Conservation (phyloP, 2,329 filamentous ascomycete genomes). For the Penicillium sp. region DNA sequence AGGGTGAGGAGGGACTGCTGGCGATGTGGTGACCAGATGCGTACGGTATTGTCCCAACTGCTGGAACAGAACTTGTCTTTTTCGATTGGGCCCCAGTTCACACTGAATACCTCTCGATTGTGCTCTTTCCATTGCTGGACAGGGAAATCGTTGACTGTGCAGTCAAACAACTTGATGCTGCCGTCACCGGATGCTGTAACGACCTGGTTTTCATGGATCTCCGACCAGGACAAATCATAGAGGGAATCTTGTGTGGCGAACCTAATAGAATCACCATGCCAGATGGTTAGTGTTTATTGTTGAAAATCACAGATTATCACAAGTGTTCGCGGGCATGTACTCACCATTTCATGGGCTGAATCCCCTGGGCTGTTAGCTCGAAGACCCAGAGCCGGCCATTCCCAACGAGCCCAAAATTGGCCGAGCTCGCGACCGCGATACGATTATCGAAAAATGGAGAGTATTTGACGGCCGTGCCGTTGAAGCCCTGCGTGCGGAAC, state of each 20-base stretch:
- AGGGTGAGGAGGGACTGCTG: constrained; percentile 76
- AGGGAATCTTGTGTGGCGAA: constrained; percentile 97
- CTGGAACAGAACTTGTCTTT: constrained; percentile 90
- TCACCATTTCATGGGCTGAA: constrained; percentile 79
- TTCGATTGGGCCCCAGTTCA: constrained; percentile 85
- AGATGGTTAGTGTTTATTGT: background rate
- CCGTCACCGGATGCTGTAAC: constrained; percentile 89
- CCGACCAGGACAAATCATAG: constrained; percentile 93
- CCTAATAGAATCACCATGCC: constrained; percentile 44
- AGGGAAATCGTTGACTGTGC: constrained; percentile 77
- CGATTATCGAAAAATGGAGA: constrained; percentile 97
- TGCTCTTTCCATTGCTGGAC: constrained; percentile 93
- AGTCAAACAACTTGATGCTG: constrained; percentile 90
- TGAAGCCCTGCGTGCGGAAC: constrained; percentile 89
- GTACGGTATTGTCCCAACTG: constrained; percentile 95
- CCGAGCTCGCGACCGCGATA: constrained; percentile 83
- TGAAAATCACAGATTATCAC: background rate
- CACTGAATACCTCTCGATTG: constrained; percentile 86
- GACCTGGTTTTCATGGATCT: constrained; percentile 93
- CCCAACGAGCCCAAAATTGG: constrained; percentile 95
- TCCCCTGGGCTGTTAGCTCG: constrained; percentile 77
- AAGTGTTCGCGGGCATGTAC: background rate
- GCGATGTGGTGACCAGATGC: constrained; percentile 87
- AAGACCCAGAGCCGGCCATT: constrained; percentile 89
- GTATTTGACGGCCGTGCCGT: constrained; percentile 96